Conservation (phyloP, 1,139 yeast species). For the Scheffersomyces cryptocercus region DNA sequence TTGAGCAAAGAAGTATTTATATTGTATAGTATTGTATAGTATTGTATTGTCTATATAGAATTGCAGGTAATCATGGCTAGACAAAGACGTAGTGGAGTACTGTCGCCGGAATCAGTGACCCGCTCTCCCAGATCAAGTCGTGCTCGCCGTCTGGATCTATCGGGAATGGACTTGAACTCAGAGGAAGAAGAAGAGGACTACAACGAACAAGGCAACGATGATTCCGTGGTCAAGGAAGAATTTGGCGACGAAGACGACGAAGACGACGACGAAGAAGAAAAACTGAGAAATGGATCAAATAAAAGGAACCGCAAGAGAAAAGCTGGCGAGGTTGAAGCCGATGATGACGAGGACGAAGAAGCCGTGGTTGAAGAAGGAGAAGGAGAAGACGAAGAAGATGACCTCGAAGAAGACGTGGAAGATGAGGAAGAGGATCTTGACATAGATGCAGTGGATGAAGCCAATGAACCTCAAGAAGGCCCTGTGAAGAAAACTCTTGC, state of each 20-base stretch:
- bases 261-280: slow-evolving; percentile 8
- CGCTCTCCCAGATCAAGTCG: slow-evolving; percentile 21
- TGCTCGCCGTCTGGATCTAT: slow-evolving; percentile 20
- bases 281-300: slow-evolving; percentile 1
- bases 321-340: slow-evolving; percentile 13
- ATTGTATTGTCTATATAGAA: slow-evolving; percentile 3
- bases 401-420: slow-evolving; percentile 16
- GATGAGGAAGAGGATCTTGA: slow-evolving; percentile 14
- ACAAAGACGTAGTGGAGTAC: slow-evolving; percentile 9
- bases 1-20: too few species aligned
- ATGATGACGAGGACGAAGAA: slow-evolving; percentile 16
- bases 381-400: slow-evolving; percentile 7
- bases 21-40: too few species aligned
- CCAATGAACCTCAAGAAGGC: slow-evolving; percentile 14
- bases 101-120: slow-evolving; percentile 8
- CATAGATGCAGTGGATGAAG: slow-evolving; percentile 18
- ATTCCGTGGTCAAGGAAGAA: neutral
- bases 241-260: slow-evolving; percentile 8
- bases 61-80: slow-evolving; percentile 6
- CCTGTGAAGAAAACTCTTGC: slow-evolving; percentile 6
- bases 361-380: slow-evolving; percentile 19
- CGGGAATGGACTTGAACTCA: slow-evolving; percentile 31
- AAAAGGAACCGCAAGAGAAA: slow-evolving; percentile 6
- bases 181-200: slow-evolving; percentile 11
- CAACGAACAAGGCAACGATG: slow-evolving; percentile 5